A percentile compares a stretch with the other conserved stretches of the same genome.
Conservation (phyloP, 1,139 yeast genomes). For the Lodderomyces parapsilosis region DNA sequence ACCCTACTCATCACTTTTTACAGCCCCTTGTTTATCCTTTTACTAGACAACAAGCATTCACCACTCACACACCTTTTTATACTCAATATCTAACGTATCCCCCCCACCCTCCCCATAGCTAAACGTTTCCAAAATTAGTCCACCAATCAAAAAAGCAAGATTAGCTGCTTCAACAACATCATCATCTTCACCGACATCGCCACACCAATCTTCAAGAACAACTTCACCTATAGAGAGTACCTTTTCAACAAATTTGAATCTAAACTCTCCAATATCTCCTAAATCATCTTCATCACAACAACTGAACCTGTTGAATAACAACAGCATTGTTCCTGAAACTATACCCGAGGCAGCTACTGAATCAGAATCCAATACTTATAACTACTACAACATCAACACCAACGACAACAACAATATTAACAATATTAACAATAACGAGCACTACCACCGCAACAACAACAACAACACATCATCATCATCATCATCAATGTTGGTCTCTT, state of each 20-base stretch:
- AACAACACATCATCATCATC: neutral
- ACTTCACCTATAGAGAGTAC: slow-evolving; percentile 4
- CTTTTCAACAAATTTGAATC: slow-evolving; percentile 3
- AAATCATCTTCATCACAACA: slow-evolving; percentile 2
- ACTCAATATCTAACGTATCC: neutral
- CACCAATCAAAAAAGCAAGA: slow-evolving; percentile 14
- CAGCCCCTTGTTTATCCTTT: no score
- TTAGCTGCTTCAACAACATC: slow-evolving; percentile 7
- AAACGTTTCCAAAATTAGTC: slow-evolving; percentile 13
- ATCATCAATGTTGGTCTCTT: slow-evolving; percentile 7
- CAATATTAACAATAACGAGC: no score
- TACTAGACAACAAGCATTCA: no score
- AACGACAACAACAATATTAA: neutral
- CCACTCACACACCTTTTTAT: neutral
- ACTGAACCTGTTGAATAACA: neutral
- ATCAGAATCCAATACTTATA: neutral
- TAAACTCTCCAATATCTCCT: slow-evolving; percentile 3
- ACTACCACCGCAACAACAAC: neutral
- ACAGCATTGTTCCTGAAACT: neutral
- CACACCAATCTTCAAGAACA: neutral
- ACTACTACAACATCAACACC: neutral
- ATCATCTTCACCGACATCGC: slow-evolving; percentile 3
- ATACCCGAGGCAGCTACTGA: slow-evolving; percentile 1
- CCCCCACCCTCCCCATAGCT: neutral
- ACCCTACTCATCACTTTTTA: no score